These are phyloP conservation scores for Dioszegia aurantiaca DNA, from an alignment of 768 basidiomycete species.

Conservation along the genomic window DNA sequence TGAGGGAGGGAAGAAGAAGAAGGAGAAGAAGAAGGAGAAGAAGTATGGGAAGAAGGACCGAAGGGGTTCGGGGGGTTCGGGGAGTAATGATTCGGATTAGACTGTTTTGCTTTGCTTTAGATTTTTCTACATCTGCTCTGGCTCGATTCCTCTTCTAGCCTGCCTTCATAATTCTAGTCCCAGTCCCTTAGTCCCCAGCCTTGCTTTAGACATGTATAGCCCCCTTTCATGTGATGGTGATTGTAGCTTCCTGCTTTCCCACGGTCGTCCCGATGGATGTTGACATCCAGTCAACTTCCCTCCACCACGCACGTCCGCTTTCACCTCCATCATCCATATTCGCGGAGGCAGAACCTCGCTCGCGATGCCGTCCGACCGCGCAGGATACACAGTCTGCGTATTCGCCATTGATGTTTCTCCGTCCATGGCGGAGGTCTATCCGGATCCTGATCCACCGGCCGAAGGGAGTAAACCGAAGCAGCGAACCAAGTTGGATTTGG, in stretches of 20 bases:
- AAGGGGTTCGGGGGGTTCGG: constrained; percentile 5
- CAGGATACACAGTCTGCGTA: constrained; percentile 49
- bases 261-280: not conserved
- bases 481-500: constrained; percentile 75
- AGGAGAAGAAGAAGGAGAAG: constrained; percentile 7
- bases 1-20: not conserved
- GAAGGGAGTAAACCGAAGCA: constrained; percentile 55
- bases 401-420: constrained; percentile 84
- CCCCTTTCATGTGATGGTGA: too few relatives aligned
- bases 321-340: not conserved
- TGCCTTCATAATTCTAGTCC: too few relatives aligned
- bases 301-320: not conserved
- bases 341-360: not conserved
- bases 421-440: constrained; percentile 70
- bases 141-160: too few relatives aligned
- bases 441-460: constrained; percentile 56
- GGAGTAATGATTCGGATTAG: constrained; percentile 10
- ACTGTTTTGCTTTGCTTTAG: not conserved
- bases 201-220: constrained; percentile 8
- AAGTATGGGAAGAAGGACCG: not conserved
- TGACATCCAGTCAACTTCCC: constrained; percentile 13
- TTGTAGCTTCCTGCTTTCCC: constrained; percentile 7
- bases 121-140: too few relatives aligned
- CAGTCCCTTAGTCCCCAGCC: not conserved
- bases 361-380: constrained; percentile 38